Conservation (phyloP, 257 asterid species). For the Gentiana straminea region DNA sequence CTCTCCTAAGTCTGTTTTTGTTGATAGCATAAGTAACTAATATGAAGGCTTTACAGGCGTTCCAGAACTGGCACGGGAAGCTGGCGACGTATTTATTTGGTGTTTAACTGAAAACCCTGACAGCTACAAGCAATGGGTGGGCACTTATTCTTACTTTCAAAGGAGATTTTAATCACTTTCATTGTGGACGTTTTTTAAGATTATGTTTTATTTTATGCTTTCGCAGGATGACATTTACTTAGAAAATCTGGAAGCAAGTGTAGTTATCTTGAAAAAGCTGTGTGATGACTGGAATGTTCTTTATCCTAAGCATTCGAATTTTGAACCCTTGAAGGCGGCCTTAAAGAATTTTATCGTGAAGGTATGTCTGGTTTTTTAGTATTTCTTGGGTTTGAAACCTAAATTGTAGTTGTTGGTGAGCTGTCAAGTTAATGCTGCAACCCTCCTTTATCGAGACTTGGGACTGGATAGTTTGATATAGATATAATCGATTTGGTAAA, state of each 20-base stretch:
- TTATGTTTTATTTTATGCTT: not conserved
- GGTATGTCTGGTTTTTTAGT: constrained; percentile 6
- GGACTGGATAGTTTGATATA: too few relatives aligned
- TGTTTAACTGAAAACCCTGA: constrained; percentile 21
- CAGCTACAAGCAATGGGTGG: constrained; percentile 20
- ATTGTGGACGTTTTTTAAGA: not conserved
- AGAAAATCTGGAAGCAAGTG: constrained; percentile 21
- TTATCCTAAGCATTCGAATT: constrained; percentile 5
- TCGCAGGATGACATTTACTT: constrained; percentile 18
- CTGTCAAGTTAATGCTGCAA: too few relatives aligned
- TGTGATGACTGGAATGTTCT: constrained; percentile 12
- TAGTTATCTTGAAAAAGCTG: constrained; percentile 18
- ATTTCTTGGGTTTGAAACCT: too few relatives aligned
- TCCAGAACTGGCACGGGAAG: constrained; percentile 19
- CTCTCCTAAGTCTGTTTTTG: not conserved
- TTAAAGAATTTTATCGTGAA: constrained; percentile 13
- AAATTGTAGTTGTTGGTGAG: too few relatives aligned
- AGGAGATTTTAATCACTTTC: too few relatives aligned
- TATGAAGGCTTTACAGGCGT: constrained; percentile 11
- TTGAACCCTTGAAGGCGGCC: constrained; percentile 17
- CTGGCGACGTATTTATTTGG: constrained; percentile 19
- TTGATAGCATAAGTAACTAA: not conserved
- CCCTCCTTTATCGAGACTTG: too few relatives aligned
- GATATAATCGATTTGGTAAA: too few relatives aligned
- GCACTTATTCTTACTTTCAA: not conserved